Percentiles rank a stretch among this genome's conserved stretches.
Evolutionary conservation across 176 grass and related monocot species (phyloP).

Genomic region (Oryza punctata): DNA sequence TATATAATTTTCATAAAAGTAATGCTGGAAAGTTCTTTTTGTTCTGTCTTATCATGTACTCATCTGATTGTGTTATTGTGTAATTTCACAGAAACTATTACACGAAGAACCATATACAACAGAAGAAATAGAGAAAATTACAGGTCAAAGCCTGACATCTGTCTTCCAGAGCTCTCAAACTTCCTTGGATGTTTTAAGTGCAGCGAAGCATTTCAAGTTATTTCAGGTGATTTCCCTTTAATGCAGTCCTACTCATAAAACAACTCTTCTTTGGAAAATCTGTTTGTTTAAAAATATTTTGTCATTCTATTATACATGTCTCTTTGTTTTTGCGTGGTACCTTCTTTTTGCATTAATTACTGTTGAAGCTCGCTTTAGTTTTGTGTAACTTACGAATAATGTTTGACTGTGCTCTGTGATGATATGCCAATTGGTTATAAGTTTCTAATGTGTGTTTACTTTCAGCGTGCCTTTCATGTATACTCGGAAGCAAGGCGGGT

Average conservation of each 20-base stretch:
- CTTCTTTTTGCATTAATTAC: neutral
- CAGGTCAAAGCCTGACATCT: constrained; percentile 54
- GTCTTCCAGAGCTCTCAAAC: constrained; percentile 77
- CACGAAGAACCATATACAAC: constrained; percentile 77
- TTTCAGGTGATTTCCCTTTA: constrained; percentile 66
- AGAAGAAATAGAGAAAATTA: constrained; percentile 83
- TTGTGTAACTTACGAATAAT: neutral
- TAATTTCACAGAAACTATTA: constrained; percentile 62
- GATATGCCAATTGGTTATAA: neutral
- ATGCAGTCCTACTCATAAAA: neutral
- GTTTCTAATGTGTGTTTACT: constrained; percentile 7
- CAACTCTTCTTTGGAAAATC: neutral
- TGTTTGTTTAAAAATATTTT: neutral
- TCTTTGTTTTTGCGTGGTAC: neutral
- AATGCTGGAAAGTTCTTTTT: neutral
- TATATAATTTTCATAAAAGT: neutral
- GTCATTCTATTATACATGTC: neutral
- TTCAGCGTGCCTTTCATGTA: constrained; percentile 86
- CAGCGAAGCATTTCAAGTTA: constrained; percentile 84
- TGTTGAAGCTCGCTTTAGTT: neutral
- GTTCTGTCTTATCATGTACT: neutral
- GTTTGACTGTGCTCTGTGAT: constrained; percentile 13
- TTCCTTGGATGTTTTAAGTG: constrained; percentile 81
- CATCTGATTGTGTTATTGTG: constrained; percentile 21
- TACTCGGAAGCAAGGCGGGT: constrained; percentile 93